These are phyloP conservation scores for Pichia sp. DNA, from an alignment of 1,139 yeast genomes.

Conservation along the genomic window DNA sequence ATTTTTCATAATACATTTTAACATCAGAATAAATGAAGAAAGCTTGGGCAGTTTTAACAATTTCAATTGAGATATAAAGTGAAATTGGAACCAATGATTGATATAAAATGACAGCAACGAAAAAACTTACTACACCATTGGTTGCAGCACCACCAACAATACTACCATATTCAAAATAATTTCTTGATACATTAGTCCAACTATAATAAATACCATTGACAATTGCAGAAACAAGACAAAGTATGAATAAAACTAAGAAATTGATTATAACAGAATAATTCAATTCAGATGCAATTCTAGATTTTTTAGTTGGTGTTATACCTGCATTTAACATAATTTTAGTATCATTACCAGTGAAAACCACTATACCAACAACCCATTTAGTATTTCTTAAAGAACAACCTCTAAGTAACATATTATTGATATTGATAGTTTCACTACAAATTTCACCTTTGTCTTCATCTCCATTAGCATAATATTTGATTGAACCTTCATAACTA, in stretches of 20 bases:
- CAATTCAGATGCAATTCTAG: slow-evolving; percentile 76
- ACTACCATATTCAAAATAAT: slow-evolving; percentile 64
- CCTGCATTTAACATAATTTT: slow-evolving; percentile 94
- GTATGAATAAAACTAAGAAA: slow-evolving; percentile 61
- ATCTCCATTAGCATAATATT: slow-evolving; percentile 45
- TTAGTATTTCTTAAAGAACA: slow-evolving; percentile 86
- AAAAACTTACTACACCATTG: slow-evolving; percentile 79
- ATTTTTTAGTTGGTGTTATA: slow-evolving; percentile 80
- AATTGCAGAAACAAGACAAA: slow-evolving; percentile 79
- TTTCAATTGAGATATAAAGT: slow-evolving; percentile 87
- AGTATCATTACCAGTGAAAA: slow-evolving; percentile 85
- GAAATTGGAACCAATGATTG: slow-evolving; percentile 94
- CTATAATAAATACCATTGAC: slow-evolving; percentile 73
- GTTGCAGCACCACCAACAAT: slow-evolving; percentile 60
- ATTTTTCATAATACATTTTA: slow-evolving; percentile 72
- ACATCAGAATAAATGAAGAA: slow-evolving; percentile 85
- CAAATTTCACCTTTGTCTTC: slow-evolving; percentile 32
- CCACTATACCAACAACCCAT: slow-evolving; percentile 86
- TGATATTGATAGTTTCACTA: slow-evolving; percentile 70
- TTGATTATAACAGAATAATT: slow-evolving; percentile 76
- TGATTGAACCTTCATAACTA: slow-evolving; percentile 78
- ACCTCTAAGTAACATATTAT: slow-evolving; percentile 81
- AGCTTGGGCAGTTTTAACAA: slow-evolving; percentile 90
- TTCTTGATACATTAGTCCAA: slow-evolving; percentile 46
- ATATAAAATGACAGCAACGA: slow-evolving; percentile 82